Base-by-base conservation (phyloP, 1,284 basidiomycete genomes). In the Cystobasidium sp. region DNA sequence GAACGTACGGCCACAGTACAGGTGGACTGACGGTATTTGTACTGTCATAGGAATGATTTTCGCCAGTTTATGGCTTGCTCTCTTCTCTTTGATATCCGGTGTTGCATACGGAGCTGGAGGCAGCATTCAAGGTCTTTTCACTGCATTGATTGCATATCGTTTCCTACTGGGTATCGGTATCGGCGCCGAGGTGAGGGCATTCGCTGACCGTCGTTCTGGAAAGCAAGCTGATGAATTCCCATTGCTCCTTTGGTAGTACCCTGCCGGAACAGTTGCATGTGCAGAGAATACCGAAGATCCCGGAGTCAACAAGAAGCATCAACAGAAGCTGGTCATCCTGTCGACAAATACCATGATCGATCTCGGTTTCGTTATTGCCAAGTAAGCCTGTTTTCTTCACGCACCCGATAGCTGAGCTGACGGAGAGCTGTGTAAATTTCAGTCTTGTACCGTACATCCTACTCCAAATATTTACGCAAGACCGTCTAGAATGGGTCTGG, bases 401-500 rank as follows among this genome's bases (percentile, higher is more conserved):
- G 1, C 22, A 3, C 4, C 53, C 10, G 3, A 2, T 3, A 12
- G 53, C 55, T 12, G 10, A 12, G 18, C 64, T 37, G 14, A 65
- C 14, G 51, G 3, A 37, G 12, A 2, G 46, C 46, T 14, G 2
- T n/a, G 1, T 1, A 65, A 14, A 10, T 49, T 12, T 65, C 93
- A 68, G 66, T 41, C 31, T 97, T 75, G 91, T 94, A 1, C 91
- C 93, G 10, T 86, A 94, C 20, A 89, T 95, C 37, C 84, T 92
- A 44, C 89, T 88, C 79, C 93, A 91, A 91, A 94, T 94, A 87
- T 94, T 91, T 76, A 91, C 92, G 47, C 83, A 88, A 72, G 82
- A 91, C 77, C 92, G 94, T 80, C 87, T 95, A 41, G 87, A 91
- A 31, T 90, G 89, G 5, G 90, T 92, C 5, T 96, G 93, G 94